phyloP scores from a whole-genome alignment of 2,329 filamentous ascomycete species.

The Knufia fluminis region DNA sequence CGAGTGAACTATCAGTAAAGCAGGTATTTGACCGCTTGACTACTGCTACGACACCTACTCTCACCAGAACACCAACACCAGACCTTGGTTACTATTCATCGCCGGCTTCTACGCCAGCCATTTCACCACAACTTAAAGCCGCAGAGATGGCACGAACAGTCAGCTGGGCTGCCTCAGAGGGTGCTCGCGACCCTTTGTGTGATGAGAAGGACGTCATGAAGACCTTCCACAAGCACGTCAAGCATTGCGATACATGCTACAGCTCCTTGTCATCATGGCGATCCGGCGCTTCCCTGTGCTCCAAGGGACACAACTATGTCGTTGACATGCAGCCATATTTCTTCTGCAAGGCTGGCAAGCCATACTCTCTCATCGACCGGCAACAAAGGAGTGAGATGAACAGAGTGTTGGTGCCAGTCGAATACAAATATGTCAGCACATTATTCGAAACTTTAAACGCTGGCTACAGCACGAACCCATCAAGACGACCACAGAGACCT shows the following conservation, averaged over 20 bases:
- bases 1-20: neutral
- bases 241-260: conserved; percentile 6
- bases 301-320: conserved; percentile 1
- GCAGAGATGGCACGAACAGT: conserved; percentile 7
- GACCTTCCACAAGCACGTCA: conserved; percentile 5
- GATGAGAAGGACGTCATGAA: conserved; percentile 8
- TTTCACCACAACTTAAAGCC: conserved; percentile 2
- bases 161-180: conserved; percentile 5
- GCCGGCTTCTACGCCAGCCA: neutral
- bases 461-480: conserved; percentile 1
- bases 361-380: conserved; percentile 4
- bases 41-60: neutral
- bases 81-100: conserved; percentile 1
- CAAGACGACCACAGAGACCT: neutral
- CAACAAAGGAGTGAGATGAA: neutral
- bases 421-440: conserved; percentile 2
- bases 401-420: conserved; percentile 4
- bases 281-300: neutral
- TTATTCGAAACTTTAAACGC: conserved; percentile 5
- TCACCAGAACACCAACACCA: neutral
- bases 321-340: conserved; percentile 9
- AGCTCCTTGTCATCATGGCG: conserved; percentile 4
- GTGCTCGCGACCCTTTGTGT: conserved; percentile 2
- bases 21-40: conserved; percentile 6
- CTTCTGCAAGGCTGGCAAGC: conserved; percentile 4